Base-by-base conservation (phyloP, 2,329 filamentous ascomycete genomes). In the Neofusicoccum cordaticola region DNA sequence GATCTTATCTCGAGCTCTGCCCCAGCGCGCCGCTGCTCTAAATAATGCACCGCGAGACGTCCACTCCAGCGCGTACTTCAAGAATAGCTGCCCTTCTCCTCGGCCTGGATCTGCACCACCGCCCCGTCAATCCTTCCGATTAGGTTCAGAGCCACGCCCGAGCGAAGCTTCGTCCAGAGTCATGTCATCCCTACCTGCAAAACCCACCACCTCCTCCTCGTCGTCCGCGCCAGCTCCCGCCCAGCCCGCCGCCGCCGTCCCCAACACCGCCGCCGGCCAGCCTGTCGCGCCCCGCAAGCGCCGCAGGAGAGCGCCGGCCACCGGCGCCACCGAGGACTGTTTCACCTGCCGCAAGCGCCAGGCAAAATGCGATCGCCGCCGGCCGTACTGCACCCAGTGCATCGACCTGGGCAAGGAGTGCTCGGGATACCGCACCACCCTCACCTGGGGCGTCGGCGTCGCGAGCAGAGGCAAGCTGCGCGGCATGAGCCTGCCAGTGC, bases 381-480 rank as follows among this genome's bases (percentile, higher is more conserved):
- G 94, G 72, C 94, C 94, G 8, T 98, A 97, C 80, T 98, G 95
- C 81, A 93, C 93, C 50, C 93, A 93, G 79, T 99, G 94, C 78
- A 86, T 98, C 68, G 92, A 97, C 71, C 85, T 92, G 68, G 93
- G 93, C 69, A 93, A 92, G 76, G 93, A 96, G 74, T 98, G 94
- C 81, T 93, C 92, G 34, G 94, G 94, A 66, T 98, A 98, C 83
- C 96, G 96, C 81, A 98, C 94, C 15, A 93, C 94, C 71, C 84
- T 98, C 78, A 98, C 94, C 52, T 98, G 94, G 94, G 93, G 93
- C 47, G 92, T 97, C 53, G 94, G 94, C 60, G 94, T 98, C 66
- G 94, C 94, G 64, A 97, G 93, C 79, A 89, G 94, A 73, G 94
- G 94, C 74, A 98, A 98, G 82, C 87, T 98, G 68, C 88, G 94